Evolutionary conservation across 441 rosid species (phyloP), one percentile per base, ranked within the genome.

Genomic region (Gossypium schwendimanii): DNA sequence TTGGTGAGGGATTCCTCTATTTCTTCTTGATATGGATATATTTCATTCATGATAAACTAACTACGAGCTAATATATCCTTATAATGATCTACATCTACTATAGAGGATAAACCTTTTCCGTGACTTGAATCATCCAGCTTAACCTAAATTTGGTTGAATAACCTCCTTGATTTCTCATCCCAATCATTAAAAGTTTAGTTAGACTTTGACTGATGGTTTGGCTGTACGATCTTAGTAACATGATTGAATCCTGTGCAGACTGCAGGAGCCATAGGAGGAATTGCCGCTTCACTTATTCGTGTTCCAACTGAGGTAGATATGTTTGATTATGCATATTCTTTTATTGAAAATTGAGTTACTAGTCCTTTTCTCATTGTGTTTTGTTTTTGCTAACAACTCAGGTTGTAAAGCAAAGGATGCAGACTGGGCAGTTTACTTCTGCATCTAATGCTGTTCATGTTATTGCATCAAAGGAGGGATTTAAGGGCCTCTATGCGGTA

Each of bases 401-500:
- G 98, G 99, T 95, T 81, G 91, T 95, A 69, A 93, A 93, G 84
- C 91, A 91, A 78, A 86, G 98, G 85, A 82, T 91, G 96, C 96
- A 89, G 81, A 91, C 98, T 59, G 91, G 93, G 70, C 98, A 93
- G 70, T 91, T 89, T 83, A 73, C 85, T 73, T 88, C 97, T 21
- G 91, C 98, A 71, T 85, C 92, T 62, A 81, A 78, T 62, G 96
- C 96, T 76, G 91, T 93, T 59, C 89, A 84, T 54, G 78, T 91
- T 76, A 89, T 93, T 81, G 85, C 86, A 71, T 65, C 92, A 4
- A 84, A 81, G 78, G 98, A 93, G 81, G 97, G 98, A 72, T 84
- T 89, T 76, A 84, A 76, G 84, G 98, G 96, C 76, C 91, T 93
- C 69, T 93, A 86, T 81, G 98, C 93, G 71, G 99, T 95, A 84